Evolutionary conservation across 2,329 filamentous ascomycete species (phyloP), one percentile per base, ranked within the genome.

Genomic region (Atkinsonella texensis): DNA sequence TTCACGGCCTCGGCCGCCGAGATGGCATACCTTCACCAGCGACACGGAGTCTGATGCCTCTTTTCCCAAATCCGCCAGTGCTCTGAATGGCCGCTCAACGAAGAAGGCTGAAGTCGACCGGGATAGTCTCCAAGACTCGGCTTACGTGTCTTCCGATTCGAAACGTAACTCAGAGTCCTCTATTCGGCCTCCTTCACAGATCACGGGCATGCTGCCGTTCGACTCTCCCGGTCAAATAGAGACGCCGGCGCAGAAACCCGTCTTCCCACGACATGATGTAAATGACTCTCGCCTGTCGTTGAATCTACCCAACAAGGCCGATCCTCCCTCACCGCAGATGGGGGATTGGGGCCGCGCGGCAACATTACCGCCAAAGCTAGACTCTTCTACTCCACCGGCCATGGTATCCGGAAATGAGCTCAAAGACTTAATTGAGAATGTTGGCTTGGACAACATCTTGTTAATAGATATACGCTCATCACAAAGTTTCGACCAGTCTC

Each of bases 381-480:
- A 81, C 23, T 61, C 66, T 15, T 61, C 66, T 15, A 69, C 69
- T 51, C 69, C 66, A 0, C 72, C 77, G 1, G 63, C 65, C 1
- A 70, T 84, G 68, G 74, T 87, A 31, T 65, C 76, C 0, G 70
- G 74, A 2, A 65, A 70, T 2, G 69, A 79, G 32, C 71, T 87
- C 13, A 77, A 74, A 54, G 72, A 77, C 9, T 66, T 87, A 41
- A 63, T 88, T 12, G 68, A 76, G 47, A 63, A 61, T 2, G 57
- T 67, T 2, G 58, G 62, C 3, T 60, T 68, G 9, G 61, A 67
- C 8, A 69, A 73, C 1, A 58, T 87, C 0, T 70, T 98, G 33
- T 64, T 97, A 1, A 71, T 98, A 4, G 93, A 98, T 64, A 78
- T 97, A 20, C 81, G 93, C 40, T 89, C 94, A 0, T 87, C 84